Evolutionary conservation across 306 rosid genomes (phyloP), one percentile per base, ranked within the genome.

Genomic region (Quercus glauca): DNA sequence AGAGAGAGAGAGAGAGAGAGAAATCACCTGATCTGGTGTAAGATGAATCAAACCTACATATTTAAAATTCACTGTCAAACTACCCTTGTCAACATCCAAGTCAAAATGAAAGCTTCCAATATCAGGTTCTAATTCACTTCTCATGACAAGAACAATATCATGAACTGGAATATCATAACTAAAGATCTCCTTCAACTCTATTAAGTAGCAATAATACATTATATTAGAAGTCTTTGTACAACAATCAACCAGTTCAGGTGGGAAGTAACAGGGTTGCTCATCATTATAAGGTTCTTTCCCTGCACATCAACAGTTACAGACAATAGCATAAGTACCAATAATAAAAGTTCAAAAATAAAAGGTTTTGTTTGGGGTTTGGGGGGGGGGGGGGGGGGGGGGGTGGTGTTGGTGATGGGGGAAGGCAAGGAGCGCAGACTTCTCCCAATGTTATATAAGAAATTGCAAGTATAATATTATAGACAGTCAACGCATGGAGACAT

Each of bases 131-230:
- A 92, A 90, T 82, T 87, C 53, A 65, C 52, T 75, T 82, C 95
- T 89, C 55, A 73, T 31, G 41, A 87, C 85, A 84, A 94, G 88
- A 69, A 92, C 81, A 79, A 94, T 35, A 73, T 91, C 90, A 56
- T 78, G 81, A 23, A 87, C 81, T 3, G 88, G 79, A 78, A 84
- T 64, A 41, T 89, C 87, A 80, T 87, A 80, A 12, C 14, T 68
- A 77, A 91, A 92, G 10, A 81, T 80, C 80, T 85, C 88, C 53
- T 86, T 74, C 79, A 94, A 59, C 88, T 89, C 90, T n/a, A 94
- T 86, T 10, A 86, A 57, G 86, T 94, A 94, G 86, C 97, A 90
- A 74, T 91, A 82, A 83, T 91, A 94, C 20, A 56, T 19, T 20
- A 77, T 79, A 43, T 35, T 69, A 31, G 85, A 69, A 64, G 63